A percentile compares a stretch with the other conserved stretches of the same genome.
Evolutionary conservation across 2,329 filamentous ascomycete genomes (phyloP).

Genomic region (Pezicula rhizophila): DNA sequence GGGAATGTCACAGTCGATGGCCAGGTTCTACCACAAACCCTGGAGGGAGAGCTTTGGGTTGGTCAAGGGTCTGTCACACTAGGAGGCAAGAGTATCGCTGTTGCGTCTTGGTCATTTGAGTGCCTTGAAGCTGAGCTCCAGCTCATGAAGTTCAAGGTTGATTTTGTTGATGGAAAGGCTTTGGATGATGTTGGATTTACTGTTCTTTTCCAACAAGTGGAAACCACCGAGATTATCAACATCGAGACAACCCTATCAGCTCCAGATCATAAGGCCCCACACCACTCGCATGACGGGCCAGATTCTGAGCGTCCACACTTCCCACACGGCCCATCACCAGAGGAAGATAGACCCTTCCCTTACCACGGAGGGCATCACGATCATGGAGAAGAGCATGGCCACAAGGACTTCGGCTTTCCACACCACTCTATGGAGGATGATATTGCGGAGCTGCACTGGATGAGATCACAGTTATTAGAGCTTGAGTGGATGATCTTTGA

Average conservation of each 20-base stretch:
- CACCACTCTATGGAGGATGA: slow-evolving; percentile 33
- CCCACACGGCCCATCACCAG: background rate
- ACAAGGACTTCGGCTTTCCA: slow-evolving; percentile 8
- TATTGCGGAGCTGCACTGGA: slow-evolving; percentile 37
- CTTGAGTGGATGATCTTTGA: slow-evolving; percentile 36
- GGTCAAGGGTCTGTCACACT: slow-evolving; percentile 38
- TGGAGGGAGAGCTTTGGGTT: slow-evolving; percentile 19
- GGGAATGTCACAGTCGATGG: slow-evolving; percentile 43
- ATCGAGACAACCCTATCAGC: slow-evolving; percentile 36
- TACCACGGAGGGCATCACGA: background rate
- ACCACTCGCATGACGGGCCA: slow-evolving; percentile 14
- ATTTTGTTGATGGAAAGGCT: slow-evolving; percentile 35
- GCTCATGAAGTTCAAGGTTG: slow-evolving; percentile 37
- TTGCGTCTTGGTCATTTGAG: slow-evolving; percentile 41
- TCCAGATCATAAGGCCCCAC: slow-evolving; percentile 17
- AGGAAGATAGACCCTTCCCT: background rate
- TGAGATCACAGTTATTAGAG: slow-evolving; percentile 35
- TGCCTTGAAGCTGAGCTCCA: slow-evolving; percentile 40
- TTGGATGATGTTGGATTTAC: slow-evolving; percentile 35
- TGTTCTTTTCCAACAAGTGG: slow-evolving; percentile 40
- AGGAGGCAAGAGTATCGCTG: slow-evolving; percentile 32
- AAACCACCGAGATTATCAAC: slow-evolving; percentile 34
- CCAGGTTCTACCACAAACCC: slow-evolving; percentile 33
- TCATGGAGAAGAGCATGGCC: slow-evolving; percentile 12
- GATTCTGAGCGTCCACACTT: slow-evolving; percentile 7